Percentiles rank a stretch among this genome's conserved stretches.
phyloP scores from a whole-genome alignment of 257 asterid species.

The Handroanthus guayacan region DNA sequence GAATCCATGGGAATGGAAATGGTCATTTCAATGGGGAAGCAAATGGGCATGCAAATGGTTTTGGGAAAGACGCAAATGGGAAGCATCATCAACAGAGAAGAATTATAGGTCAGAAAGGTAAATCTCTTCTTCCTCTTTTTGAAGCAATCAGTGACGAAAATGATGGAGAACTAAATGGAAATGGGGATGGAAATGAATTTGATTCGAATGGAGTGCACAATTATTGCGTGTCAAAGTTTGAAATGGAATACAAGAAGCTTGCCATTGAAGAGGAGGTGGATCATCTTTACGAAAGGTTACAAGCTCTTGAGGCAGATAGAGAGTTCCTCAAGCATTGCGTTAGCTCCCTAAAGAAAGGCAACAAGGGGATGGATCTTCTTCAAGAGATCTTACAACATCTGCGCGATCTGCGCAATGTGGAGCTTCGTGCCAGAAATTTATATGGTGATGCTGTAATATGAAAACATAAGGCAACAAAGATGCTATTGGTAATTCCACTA shows the following conservation, averaged over 20 bases:
- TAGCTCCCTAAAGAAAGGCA: constrained; percentile 69
- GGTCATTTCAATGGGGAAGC: constrained; percentile 48
- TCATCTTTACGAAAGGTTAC: constrained; percentile 65
- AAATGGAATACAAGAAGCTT: constrained; percentile 44
- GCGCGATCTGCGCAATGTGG: constrained; percentile 58
- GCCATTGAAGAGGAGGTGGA: constrained; percentile 64
- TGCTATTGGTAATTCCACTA: not conserved
- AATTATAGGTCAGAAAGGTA: constrained; percentile 43
- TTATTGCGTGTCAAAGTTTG: constrained; percentile 28
- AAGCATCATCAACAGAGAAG: constrained; percentile 41
- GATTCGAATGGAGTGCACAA: constrained; percentile 42
- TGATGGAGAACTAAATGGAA: constrained; percentile 38
- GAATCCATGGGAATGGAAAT: constrained; percentile 36
- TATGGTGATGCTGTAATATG: constrained; percentile 33
- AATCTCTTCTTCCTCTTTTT: constrained; percentile 64
- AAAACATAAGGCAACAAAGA: not conserved
- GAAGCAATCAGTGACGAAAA: constrained; percentile 58
- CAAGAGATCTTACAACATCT: constrained; percentile 70
- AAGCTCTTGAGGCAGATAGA: constrained; percentile 73
- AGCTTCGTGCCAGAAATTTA: constrained; percentile 53
- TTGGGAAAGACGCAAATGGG: constrained; percentile 44
- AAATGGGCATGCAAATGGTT: constrained; percentile 54
- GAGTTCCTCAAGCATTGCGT: constrained; percentile 69
- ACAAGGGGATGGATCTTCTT: constrained; percentile 67
- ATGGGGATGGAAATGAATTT: constrained; percentile 30